A percentile compares a stretch with the other conserved stretches of the same genome.
phyloP scores from a whole-genome alignment of 352 stramenopile species.

The Globisporangium solare region DNA sequence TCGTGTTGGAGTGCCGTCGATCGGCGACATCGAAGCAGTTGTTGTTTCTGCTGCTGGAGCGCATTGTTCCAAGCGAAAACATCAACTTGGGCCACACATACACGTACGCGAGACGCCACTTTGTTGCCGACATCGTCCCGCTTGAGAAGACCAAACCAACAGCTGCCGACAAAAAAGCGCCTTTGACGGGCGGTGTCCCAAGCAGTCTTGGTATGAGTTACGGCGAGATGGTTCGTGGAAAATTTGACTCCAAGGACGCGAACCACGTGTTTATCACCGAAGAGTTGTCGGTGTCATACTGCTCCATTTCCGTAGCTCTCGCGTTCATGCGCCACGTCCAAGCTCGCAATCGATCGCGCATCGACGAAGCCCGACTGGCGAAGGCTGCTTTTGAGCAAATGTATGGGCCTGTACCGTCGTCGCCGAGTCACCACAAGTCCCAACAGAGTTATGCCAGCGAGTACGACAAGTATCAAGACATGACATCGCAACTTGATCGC shows the following conservation, averaged over 20 bases:
- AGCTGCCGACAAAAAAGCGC: constrained; percentile 26
- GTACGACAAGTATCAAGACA: constrained; percentile 37
- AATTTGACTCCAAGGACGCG: constrained; percentile 40
- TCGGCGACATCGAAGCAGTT: constrained; percentile 42
- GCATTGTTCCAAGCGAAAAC: constrained; percentile 55
- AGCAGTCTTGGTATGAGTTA: constrained; percentile 38
- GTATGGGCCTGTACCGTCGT: constrained; percentile 28
- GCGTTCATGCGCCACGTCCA: constrained; percentile 77
- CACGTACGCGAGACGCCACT: constrained; percentile 77
- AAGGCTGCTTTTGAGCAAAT: constrained; percentile 59
- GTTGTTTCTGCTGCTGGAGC: constrained; percentile 77
- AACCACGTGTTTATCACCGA: constrained; percentile 79
- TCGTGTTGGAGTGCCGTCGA: constrained; percentile 64
- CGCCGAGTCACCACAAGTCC: constrained; percentile 19
- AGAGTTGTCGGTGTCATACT: constrained; percentile 76
- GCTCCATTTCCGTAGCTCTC: constrained; percentile 77
- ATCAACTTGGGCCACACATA: constrained; percentile 73
- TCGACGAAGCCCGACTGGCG: constrained; percentile 47
- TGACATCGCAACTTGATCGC: constrained; percentile 48
- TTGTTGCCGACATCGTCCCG: constrained; percentile 62
- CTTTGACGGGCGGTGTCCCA: constrained; percentile 8
- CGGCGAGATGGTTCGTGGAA: constrained; percentile 54
- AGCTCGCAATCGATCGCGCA: constrained; percentile 53
- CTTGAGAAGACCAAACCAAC: constrained; percentile 42
- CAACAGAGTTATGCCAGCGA: constrained; percentile 14